A percentile compares a stretch with the other conserved stretches of the same genome.
Evolutionary conservation across 306 rosid genomes (phyloP).

Genomic region (Dalbergia cochinchinensis): DNA sequence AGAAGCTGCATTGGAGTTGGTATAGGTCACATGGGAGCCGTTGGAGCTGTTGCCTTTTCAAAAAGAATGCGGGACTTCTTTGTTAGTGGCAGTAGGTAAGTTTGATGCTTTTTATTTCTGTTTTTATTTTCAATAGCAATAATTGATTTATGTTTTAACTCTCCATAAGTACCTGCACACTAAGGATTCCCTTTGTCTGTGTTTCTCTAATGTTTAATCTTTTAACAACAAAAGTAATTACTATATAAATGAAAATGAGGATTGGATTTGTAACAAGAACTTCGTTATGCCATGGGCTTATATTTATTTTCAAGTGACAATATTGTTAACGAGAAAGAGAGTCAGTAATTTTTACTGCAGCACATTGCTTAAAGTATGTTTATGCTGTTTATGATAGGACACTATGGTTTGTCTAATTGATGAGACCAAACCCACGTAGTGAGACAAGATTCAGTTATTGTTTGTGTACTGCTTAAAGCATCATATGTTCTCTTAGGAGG

Average conservation of each 20-base stretch:
- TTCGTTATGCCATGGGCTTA: background rate
- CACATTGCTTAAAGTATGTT: too few relatives aligned
- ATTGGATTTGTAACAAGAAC: background rate
- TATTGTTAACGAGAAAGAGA: background rate
- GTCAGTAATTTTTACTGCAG: background rate
- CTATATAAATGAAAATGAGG: background rate
- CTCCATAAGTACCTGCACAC: background rate
- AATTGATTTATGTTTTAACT: constrained; percentile 4
- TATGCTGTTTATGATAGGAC: too few relatives aligned
- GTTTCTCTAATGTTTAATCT: constrained; percentile 31
- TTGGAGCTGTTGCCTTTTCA: constrained; percentile 93
- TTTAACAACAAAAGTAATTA: constrained; percentile 22
- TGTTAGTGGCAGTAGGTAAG: constrained; percentile 95
- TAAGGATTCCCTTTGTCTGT: constrained; percentile 7
- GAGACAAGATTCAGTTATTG: too few relatives aligned
- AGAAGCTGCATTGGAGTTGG: constrained; percentile 86
- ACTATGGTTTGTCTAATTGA: too few relatives aligned
- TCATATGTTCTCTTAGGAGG: too few relatives aligned
- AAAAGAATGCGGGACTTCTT: constrained; percentile 78
- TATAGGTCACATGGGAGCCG: constrained; percentile 86
- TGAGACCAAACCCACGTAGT: too few relatives aligned
- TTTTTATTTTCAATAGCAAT: constrained; percentile 6
- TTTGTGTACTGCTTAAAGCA: too few relatives aligned
- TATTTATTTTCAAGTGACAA: constrained; percentile 26
- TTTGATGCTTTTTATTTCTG: constrained; percentile 38